phyloP scores from a whole-genome alignment of 371 early-diverging fungal species.

The Mucor circinelloides region DNA sequence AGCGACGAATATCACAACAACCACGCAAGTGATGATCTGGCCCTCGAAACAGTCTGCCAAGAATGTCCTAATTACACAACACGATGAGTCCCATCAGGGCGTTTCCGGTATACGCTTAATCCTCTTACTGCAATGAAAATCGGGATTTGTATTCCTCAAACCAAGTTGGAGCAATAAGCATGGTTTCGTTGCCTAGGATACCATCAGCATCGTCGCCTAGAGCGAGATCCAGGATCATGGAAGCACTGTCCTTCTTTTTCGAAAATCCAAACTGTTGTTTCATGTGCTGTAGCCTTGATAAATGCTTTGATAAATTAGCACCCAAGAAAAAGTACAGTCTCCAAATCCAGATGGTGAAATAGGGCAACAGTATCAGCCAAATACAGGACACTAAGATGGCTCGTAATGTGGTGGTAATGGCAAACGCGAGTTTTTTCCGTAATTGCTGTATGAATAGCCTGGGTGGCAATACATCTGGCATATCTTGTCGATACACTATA shows the following conservation, averaged over 20 bases:
- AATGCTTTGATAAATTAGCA: conserved; percentile 12
- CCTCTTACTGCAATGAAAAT: conserved; percentile 18
- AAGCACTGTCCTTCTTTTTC: neutral
- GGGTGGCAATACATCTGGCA: conserved; percentile 73
- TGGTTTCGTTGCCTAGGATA: neutral
- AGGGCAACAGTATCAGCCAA: conserved; percentile 88
- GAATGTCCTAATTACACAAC: conserved; percentile 53
- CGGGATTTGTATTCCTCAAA: conserved; percentile 20
- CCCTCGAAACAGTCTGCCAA: conserved; percentile 88
- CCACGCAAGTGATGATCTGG: conserved; percentile 76
- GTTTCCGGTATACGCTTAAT: neutral
- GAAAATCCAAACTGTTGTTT: conserved; percentile 1
- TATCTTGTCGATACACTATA: conserved; percentile 76
- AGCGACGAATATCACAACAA: conserved; percentile 77
- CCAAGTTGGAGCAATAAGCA: neutral
- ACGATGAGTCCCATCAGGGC: neutral
- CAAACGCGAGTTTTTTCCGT: conserved; percentile 22
- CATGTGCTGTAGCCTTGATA: conserved; percentile 10
- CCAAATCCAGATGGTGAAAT: conserved; percentile 82
- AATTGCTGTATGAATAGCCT: conserved; percentile 45
- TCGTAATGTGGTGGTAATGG: conserved; percentile 35
- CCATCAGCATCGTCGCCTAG: neutral
- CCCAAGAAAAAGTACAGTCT: conserved; percentile 80
- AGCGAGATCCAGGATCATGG: neutral
- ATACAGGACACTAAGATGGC: conserved; percentile 66